Evolutionary conservation across 164 flowering plant genomes (phyloP).

Genomic region (Umbellularia californica): DNA sequence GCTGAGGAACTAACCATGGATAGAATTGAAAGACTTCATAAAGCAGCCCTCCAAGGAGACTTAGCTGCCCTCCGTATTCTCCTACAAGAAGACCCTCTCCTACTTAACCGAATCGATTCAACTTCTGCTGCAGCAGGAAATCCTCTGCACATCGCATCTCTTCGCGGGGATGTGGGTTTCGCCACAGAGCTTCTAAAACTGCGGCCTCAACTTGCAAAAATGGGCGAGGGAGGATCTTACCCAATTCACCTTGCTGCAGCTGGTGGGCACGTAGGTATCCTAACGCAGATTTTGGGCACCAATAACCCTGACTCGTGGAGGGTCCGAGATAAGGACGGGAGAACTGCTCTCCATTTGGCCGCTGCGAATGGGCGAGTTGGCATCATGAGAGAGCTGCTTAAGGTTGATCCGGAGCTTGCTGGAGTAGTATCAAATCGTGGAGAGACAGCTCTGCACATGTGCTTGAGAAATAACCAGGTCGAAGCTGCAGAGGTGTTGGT

Average conservation of each 20-base stretch:
- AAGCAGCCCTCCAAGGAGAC: background rate
- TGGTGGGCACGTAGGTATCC: background rate
- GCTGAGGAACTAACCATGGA: no score
- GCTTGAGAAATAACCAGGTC: background rate
- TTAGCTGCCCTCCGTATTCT: background rate
- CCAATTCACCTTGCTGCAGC: background rate
- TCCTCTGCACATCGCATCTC: background rate
- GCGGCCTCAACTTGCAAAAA: background rate
- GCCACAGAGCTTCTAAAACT: background rate
- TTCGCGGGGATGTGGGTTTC: background rate
- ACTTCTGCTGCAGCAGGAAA: background rate
- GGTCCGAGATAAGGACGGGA: background rate
- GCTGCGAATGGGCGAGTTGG: background rate
- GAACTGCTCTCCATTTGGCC: slow-evolving; percentile 2
- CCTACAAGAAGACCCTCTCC: background rate
- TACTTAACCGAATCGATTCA: background rate
- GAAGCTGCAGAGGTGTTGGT: background rate
- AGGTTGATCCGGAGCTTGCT: background rate
- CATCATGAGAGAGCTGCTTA: background rate
- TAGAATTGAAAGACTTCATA: no score
- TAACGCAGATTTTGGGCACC: background rate
- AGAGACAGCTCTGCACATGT: background rate
- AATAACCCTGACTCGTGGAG: background rate
- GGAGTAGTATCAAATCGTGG: background rate
- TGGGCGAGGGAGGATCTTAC: background rate